Conservation (phyloP, 371 early-diverging fungal genomes). For the Mortierella sp. region DNA sequence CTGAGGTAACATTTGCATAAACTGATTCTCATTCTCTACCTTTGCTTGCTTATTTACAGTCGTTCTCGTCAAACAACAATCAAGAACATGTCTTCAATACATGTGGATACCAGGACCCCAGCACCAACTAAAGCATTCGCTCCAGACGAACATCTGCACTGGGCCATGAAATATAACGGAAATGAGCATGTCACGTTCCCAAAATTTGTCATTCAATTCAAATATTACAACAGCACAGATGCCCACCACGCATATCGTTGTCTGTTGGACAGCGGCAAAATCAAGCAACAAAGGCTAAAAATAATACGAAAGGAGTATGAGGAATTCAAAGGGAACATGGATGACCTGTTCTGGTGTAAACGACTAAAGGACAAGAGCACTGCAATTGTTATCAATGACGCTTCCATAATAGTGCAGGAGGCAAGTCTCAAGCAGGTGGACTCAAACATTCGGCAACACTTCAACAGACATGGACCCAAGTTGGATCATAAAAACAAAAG, state of each 20-base stretch:
- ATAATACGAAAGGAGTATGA: conserved; percentile 11
- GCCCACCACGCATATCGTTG: conserved; percentile 12
- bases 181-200: conserved; percentile 18
- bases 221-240: conserved; percentile 16
- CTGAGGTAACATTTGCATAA: too few relatives aligned
- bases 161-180: conserved; percentile 9
- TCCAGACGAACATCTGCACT: conserved; percentile 6
- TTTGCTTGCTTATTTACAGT: too few relatives aligned
- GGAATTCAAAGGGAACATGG: conserved; percentile 13
- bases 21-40: too few relatives aligned
- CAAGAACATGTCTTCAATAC: conserved; percentile 19
- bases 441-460: conserved; percentile 5
- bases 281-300: background rate
- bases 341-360: conserved; percentile 21
- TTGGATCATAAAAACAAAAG: background rate
- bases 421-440: conserved; percentile 20
- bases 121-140: background rate
- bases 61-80: background rate
- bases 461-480: background rate
- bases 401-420: conserved; percentile 17
- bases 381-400: background rate
- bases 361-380: conserved; percentile 20
- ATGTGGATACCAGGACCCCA: too few relatives aligned
- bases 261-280: conserved; percentile 12
- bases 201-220: conserved; percentile 12